These are phyloP conservation scores for Streptanthus diversifolius DNA, from an alignment of 345 rosid species.

Conservation along the genomic window DNA sequence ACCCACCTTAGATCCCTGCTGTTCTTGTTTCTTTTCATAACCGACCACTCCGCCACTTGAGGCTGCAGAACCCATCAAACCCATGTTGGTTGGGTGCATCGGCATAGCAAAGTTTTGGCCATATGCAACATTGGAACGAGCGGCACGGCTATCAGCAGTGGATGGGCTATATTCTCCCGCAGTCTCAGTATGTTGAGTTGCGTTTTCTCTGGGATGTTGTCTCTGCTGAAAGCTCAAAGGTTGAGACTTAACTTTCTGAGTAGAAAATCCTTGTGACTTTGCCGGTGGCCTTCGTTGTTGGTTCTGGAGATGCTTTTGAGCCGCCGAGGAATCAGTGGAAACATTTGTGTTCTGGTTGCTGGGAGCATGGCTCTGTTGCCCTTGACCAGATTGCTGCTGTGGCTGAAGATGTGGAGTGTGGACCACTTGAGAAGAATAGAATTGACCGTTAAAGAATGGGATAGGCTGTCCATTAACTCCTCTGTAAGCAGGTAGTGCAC, in stretches of 20 bases:
- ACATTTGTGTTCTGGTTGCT: conserved; percentile 53
- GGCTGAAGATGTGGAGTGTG: conserved; percentile 70
- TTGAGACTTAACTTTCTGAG: conserved; percentile 54
- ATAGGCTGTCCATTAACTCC: conserved; percentile 67
- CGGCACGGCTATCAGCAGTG: conserved; percentile 65
- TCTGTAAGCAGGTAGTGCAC: conserved; percentile 63
- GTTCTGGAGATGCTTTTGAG: conserved; percentile 77
- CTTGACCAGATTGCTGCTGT: conserved; percentile 56
- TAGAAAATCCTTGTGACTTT: conserved; percentile 63
- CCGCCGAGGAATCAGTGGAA: conserved; percentile 65
- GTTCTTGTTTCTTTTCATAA: conserved; percentile 65
- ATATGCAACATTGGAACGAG: conserved; percentile 54
- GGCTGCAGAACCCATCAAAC: conserved; percentile 58
- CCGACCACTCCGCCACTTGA: conserved; percentile 42
- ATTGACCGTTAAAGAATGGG: conserved; percentile 77
- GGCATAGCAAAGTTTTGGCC: conserved; percentile 65
- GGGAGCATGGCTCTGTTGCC: conserved; percentile 52
- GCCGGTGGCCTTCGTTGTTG: conserved; percentile 57
- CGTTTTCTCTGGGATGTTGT: conserved; percentile 56
- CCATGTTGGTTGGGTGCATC: conserved; percentile 57
- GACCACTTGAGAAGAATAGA: conserved; percentile 86
- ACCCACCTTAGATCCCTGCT: conserved; percentile 52
- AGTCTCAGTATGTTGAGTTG: conserved; percentile 57
- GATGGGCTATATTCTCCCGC: conserved; percentile 78
- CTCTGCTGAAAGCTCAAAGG: conserved; percentile 53